Evolutionary conservation across 2,329 filamentous ascomycete species (phyloP).

Genomic region (Didymella arachidicola): DNA sequence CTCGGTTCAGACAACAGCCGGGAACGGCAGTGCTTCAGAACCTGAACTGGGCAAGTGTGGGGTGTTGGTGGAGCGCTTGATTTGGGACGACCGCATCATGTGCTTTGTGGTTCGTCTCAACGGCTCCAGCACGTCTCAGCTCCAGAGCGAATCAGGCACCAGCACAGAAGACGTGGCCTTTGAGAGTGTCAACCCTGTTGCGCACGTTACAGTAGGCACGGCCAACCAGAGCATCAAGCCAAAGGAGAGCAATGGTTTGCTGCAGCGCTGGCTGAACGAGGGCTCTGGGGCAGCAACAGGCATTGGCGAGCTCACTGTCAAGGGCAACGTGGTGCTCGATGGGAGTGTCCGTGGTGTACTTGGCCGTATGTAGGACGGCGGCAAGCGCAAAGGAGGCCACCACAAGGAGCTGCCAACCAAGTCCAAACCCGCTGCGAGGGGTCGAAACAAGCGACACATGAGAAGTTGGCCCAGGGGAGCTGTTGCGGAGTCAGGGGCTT

Average conservation of each 20-base stretch:
- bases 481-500: neutral
- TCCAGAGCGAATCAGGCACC: slow-evolving; percentile 27
- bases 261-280: slow-evolving; percentile 75
- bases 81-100: slow-evolving; percentile 91
- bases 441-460: neutral
- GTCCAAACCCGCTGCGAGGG: neutral
- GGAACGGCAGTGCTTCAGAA: slow-evolving; percentile 52
- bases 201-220: slow-evolving; percentile 92
- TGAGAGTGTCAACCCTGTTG: slow-evolving; percentile 76
- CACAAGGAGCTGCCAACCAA: neutral
- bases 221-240: slow-evolving; percentile 78
- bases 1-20: slow-evolving; percentile 37
- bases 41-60: slow-evolving; percentile 69
- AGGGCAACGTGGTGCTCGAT: slow-evolving; percentile 63
- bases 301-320: slow-evolving; percentile 63
- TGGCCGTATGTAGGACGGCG: slow-evolving; percentile 34
- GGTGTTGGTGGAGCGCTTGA: slow-evolving; percentile 69
- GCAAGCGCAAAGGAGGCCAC: neutral
- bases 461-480: neutral
- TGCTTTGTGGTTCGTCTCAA: slow-evolving; percentile 77
- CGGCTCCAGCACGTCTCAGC: slow-evolving; percentile 36
- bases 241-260: slow-evolving; percentile 88
- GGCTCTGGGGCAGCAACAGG: slow-evolving; percentile 61
- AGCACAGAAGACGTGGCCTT: slow-evolving; percentile 59
- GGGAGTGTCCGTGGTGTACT: slow-evolving; percentile 60